These are phyloP conservation scores for Fusarium burgessii DNA, from an alignment of 2,329 filamentous ascomycete species.

Conservation along the genomic window DNA sequence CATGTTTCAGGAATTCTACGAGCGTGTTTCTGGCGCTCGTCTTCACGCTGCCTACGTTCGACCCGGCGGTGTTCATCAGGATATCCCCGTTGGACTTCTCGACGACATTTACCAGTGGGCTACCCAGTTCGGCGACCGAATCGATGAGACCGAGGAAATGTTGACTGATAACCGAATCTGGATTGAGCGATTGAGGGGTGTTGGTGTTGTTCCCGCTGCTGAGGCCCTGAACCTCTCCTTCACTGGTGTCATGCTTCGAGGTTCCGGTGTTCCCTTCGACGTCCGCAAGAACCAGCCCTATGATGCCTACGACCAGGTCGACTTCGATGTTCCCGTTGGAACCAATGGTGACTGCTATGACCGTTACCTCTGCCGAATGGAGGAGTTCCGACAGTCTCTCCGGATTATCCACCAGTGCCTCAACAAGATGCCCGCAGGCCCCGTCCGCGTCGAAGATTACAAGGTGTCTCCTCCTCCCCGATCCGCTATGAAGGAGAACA, in stretches of 20 bases:
- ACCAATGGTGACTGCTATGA: slow-evolving; percentile 99
- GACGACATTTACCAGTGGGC: slow-evolving; percentile 99
- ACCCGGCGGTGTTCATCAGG: slow-evolving; percentile 95
- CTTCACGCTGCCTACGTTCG: slow-evolving; percentile 97
- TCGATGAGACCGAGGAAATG: slow-evolving; percentile 98
- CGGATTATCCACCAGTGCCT: slow-evolving; percentile 99
- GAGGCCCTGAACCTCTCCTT: slow-evolving; percentile 99
- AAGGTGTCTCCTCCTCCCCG: slow-evolving; percentile 97
- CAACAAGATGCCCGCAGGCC: slow-evolving; percentile 97
- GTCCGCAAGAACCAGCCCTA: slow-evolving; percentile 97
- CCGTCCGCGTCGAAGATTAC: slow-evolving; percentile 97
- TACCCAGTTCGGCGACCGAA: slow-evolving; percentile 97
- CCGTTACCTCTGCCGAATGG: slow-evolving; percentile 98
- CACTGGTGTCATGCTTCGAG: slow-evolving; percentile 96
- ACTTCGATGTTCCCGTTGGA: slow-evolving; percentile 97
- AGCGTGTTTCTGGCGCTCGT: slow-evolving; percentile 97
- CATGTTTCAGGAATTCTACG: slow-evolving; percentile 89
- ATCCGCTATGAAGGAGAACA: slow-evolving; percentile 99
- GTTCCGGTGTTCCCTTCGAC: slow-evolving; percentile 96
- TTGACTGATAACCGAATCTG: slow-evolving; percentile 99
- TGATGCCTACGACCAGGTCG: slow-evolving; percentile 96
- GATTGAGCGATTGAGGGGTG: slow-evolving; percentile 90
- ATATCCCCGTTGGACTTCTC: slow-evolving; percentile 91
- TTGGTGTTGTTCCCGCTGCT: slow-evolving; percentile 90
- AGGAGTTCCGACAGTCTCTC: slow-evolving; percentile 98